Evolutionary conservation across 2,329 filamentous ascomycete species (phyloP).

Genomic region (Colletotrichum limetticola): DNA sequence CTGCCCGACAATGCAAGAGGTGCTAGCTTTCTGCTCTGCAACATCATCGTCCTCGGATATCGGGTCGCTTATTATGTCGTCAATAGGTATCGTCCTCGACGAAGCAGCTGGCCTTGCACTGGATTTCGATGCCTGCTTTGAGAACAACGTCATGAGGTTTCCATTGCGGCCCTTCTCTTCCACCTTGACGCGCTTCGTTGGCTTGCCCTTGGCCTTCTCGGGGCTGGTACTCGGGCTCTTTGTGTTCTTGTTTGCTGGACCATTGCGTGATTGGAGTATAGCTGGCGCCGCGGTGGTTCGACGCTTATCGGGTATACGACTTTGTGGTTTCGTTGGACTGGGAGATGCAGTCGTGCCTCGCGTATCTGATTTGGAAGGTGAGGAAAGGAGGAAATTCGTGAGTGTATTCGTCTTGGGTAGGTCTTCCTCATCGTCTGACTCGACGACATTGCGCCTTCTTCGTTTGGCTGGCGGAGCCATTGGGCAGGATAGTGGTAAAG

Average conservation of each 20-base stretch:
- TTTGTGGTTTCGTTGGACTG: constrained; percentile 50
- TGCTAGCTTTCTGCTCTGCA: constrained; percentile 59
- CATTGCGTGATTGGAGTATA: constrained; percentile 39
- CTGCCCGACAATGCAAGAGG: constrained; percentile 65
- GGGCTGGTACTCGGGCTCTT: constrained; percentile 59
- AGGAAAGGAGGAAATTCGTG: constrained; percentile 64
- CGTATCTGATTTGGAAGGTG: constrained; percentile 53
- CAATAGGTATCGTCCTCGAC: constrained; percentile 48
- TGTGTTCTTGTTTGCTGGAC: constrained; percentile 38
- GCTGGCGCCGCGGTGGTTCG: constrained; percentile 28
- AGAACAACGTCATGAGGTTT: constrained; percentile 69
- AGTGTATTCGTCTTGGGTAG: constrained; percentile 56
- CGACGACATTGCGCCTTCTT: constrained; percentile 66
- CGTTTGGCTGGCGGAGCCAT: constrained; percentile 71
- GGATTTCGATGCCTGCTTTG: constrained; percentile 66
- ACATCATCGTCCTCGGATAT: constrained; percentile 72
- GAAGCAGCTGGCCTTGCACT: neutral
- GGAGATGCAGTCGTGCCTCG: constrained; percentile 50
- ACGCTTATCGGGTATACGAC: neutral
- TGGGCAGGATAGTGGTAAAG: constrained; percentile 31
- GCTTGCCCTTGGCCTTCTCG: constrained; percentile 56
- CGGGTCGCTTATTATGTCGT: constrained; percentile 64
- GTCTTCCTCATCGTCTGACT: constrained; percentile 61
- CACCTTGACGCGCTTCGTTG: constrained; percentile 45
- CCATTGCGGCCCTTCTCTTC: constrained; percentile 65